These are phyloP conservation scores for Nectriaceae sp. DNA, from an alignment of 2,329 filamentous ascomycete species.

Conservation along the genomic window DNA sequence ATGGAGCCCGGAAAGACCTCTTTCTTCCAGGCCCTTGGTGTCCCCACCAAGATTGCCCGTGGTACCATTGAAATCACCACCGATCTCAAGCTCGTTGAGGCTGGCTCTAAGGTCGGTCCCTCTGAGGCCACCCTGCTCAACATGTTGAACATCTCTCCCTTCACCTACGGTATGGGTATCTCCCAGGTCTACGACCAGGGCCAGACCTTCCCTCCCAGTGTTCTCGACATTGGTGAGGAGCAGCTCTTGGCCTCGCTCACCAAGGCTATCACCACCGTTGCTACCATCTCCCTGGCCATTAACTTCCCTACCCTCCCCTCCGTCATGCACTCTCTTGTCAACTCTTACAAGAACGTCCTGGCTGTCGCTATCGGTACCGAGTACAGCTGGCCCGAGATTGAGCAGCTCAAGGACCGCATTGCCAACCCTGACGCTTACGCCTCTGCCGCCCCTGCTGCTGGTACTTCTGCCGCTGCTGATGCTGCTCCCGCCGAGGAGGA, in stretches of 20 bases:
- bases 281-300: slow-evolving; percentile 85
- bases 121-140: slow-evolving; percentile 99
- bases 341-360: slow-evolving; percentile 96
- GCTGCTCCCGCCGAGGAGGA: slow-evolving; percentile 59
- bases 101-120: slow-evolving; percentile 90
- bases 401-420: slow-evolving; percentile 98
- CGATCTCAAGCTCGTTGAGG: slow-evolving; percentile 97
- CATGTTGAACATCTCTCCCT: slow-evolving; percentile 99
- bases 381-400: slow-evolving; percentile 91
- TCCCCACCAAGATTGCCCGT: slow-evolving; percentile 99
- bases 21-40: slow-evolving; percentile 99
- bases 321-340: slow-evolving; percentile 94
- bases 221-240: slow-evolving; percentile 92
- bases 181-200: slow-evolving; percentile 96
- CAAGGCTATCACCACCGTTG: slow-evolving; percentile 81
- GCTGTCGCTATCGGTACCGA: slow-evolving; percentile 89
- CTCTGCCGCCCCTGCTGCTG: slow-evolving; percentile 72
- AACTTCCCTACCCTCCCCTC: slow-evolving; percentile 97
- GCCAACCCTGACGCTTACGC: slow-evolving; percentile 98
- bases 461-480: slow-evolving; percentile 52
- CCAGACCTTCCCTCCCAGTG: slow-evolving; percentile 81
- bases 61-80: slow-evolving; percentile 99
- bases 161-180: slow-evolving; percentile 98
- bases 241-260: slow-evolving; percentile 87
- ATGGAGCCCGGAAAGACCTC: slow-evolving; percentile 99